Evolutionary conservation across 176 grass and related monocot species (phyloP).

Genomic region (Carex cristatella): DNA sequence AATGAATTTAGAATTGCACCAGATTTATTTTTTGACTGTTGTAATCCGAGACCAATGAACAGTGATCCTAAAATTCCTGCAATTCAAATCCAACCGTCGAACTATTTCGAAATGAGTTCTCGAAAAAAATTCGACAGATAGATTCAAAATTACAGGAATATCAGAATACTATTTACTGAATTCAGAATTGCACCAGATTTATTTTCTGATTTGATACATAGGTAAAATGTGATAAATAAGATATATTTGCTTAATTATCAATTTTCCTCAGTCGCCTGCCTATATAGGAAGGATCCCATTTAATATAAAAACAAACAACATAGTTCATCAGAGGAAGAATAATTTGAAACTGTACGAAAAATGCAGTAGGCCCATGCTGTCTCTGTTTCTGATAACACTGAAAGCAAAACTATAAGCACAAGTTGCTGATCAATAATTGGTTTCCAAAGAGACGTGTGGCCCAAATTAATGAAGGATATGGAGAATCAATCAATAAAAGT

Average conservation of each 20-base stretch:
- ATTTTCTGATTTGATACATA: not conserved
- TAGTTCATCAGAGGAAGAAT: not conserved
- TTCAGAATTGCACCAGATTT: too few species aligned
- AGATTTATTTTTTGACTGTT: too few species aligned
- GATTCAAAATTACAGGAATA: too few species aligned
- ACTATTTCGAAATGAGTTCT: too few species aligned
- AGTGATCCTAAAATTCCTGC: too few species aligned
- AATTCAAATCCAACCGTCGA: too few species aligned
- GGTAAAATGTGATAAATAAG: not conserved
- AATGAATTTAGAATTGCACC: too few species aligned
- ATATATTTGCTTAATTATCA: not conserved
- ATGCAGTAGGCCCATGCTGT: not conserved
- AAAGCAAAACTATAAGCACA: not conserved
- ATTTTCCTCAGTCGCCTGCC: not conserved
- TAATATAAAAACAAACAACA: not conserved
- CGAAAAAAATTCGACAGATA: too few species aligned
- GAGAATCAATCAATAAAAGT: constrained; percentile 6
- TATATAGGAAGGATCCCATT: not conserved
- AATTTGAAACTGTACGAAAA: not conserved
- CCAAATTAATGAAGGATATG: not conserved
- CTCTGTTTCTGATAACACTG: constrained; percentile 3
- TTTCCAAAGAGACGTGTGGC: constrained; percentile 1
- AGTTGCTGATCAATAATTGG: constrained; percentile 13
- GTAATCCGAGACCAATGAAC: too few species aligned
- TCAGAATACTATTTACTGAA: too few species aligned